Evolutionary conservation across 108 stramenopile species (phyloP).

Genomic region (Discostella pseudostelligera): DNA sequence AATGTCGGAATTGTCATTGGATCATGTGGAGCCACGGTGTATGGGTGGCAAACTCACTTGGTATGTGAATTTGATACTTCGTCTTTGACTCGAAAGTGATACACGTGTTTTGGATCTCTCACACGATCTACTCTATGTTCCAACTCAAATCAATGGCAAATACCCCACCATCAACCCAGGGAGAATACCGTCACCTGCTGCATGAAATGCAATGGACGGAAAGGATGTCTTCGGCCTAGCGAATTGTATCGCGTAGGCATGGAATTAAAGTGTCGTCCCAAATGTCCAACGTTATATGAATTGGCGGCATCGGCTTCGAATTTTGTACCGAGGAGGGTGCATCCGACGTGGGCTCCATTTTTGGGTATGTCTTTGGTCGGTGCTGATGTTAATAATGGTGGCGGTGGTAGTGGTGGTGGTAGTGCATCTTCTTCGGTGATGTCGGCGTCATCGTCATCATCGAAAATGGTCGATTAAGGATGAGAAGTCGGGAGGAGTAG

Average conservation of each 20-base stretch:
- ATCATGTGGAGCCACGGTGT: constrained; percentile 78
- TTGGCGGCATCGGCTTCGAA: constrained; percentile 60
- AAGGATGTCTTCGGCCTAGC: constrained; percentile 58
- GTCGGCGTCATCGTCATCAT: too few species aligned
- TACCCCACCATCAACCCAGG: too few species aligned
- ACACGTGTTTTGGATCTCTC: too few species aligned
- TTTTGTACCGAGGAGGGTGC: constrained; percentile 76
- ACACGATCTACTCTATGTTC: too few species aligned
- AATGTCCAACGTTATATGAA: constrained; percentile 61
- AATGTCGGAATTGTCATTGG: constrained; percentile 73
- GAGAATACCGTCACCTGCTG: constrained; percentile 84
- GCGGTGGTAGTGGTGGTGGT: too few species aligned
- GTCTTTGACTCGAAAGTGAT: too few species aligned
- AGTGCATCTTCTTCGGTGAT: neutral
- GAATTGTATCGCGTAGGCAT: constrained; percentile 64
- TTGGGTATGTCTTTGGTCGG: constrained; percentile 28
- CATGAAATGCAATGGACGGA: constrained; percentile 74
- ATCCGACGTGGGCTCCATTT: constrained; percentile 80
- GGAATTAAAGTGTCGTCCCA: constrained; percentile 53
- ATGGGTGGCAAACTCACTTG: constrained; percentile 69
- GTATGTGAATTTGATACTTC: constrained; percentile 26
- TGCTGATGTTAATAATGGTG: too few species aligned
- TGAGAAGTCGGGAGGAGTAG: too few species aligned
- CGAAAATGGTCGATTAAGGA: too few species aligned
- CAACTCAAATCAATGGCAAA: too few species aligned